Evolutionary conservation across 257 asterid species (phyloP).

Genomic region (Scutellaria galericulata): DNA sequence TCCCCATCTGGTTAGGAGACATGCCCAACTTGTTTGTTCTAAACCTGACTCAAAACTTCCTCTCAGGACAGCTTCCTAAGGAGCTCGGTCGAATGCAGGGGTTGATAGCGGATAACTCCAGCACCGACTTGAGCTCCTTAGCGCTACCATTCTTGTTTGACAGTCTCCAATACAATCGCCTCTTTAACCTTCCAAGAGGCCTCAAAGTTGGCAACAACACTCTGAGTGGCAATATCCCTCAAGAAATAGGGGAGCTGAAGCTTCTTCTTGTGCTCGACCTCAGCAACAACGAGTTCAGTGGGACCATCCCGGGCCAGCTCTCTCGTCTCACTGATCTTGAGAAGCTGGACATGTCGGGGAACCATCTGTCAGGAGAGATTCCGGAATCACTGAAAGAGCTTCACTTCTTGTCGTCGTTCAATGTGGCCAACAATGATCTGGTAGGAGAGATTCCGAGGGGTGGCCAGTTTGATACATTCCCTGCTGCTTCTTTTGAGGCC

Average conservation of each 20-base stretch:
- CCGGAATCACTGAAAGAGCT: conserved; percentile 48
- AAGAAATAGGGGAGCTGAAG: conserved; percentile 48
- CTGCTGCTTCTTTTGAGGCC: conserved; percentile 46
- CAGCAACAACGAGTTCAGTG: conserved; percentile 43
- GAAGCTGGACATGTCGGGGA: conserved; percentile 51
- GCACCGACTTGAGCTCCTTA: conserved; percentile 46
- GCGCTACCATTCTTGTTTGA: conserved; percentile 54
- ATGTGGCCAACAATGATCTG: conserved; percentile 57
- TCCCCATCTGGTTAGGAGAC: conserved; percentile 54
- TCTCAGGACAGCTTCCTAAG: conserved; percentile 44
- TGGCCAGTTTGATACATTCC: conserved; percentile 57
- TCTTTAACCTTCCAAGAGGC: conserved; percentile 54
- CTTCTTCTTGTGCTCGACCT: conserved; percentile 52
- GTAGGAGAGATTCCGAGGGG: conserved; percentile 56
- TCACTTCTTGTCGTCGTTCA: conserved; percentile 56
- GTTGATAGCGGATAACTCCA: conserved; percentile 42
- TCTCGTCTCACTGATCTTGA: conserved; percentile 48
- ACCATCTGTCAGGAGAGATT: conserved; percentile 51
- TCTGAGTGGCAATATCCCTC: conserved; percentile 55
- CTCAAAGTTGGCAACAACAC: conserved; percentile 50
- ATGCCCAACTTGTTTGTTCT: conserved; percentile 53
- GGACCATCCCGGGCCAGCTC: conserved; percentile 50
- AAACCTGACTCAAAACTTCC: conserved; percentile 48
- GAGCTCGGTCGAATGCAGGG: conserved; percentile 47
- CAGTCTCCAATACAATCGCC: conserved; percentile 46